These are phyloP conservation scores for Bipolaris sorokiniana DNA, from an alignment of 2,329 filamentous ascomycete species.

Conservation along the genomic window DNA sequence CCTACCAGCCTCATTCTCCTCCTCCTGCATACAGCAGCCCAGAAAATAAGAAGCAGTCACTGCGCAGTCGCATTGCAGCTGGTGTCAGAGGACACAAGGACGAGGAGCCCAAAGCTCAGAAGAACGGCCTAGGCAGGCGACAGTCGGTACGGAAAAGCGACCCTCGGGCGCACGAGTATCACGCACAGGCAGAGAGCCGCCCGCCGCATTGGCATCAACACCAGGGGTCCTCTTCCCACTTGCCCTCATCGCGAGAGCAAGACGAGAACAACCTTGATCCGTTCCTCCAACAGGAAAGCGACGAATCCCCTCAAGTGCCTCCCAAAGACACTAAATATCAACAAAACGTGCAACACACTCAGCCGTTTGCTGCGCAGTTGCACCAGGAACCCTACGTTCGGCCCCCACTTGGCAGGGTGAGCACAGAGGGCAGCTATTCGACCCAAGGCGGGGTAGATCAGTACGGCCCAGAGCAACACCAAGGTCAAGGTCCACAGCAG, in stretches of 20 bases:
- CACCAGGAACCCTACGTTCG: constrained; percentile 44
- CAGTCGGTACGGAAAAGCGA: constrained; percentile 48
- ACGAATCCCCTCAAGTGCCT: constrained; percentile 41
- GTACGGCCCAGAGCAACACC: constrained; percentile 48
- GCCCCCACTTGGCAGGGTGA: constrained; percentile 48
- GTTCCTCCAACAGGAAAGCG: constrained; percentile 45
- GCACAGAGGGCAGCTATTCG: constrained; percentile 48
- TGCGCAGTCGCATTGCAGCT: constrained; percentile 43
- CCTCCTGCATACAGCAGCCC: constrained; percentile 17
- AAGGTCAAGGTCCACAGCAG: constrained; percentile 28
- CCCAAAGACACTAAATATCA: constrained; percentile 46
- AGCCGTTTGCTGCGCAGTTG: constrained; percentile 35
- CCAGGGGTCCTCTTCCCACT: constrained; percentile 41
- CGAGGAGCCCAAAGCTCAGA: constrained; percentile 40
- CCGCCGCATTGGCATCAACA: constrained; percentile 38
- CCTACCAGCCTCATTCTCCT: constrained; percentile 32
- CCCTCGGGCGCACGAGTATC: constrained; percentile 35
- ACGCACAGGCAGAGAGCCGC: constrained; percentile 32
- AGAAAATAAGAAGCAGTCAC: constrained; percentile 42
- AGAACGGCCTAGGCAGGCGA: constrained; percentile 41
- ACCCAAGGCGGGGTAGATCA: constrained; percentile 49
- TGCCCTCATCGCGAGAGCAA: constrained; percentile 46
- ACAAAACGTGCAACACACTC: constrained; percentile 30
- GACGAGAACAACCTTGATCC: constrained; percentile 49
- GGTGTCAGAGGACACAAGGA: constrained; percentile 42